Evolutionary conservation across 2,329 filamentous ascomycete genomes (phyloP).

Genomic region (Penicillium capsulatum): DNA sequence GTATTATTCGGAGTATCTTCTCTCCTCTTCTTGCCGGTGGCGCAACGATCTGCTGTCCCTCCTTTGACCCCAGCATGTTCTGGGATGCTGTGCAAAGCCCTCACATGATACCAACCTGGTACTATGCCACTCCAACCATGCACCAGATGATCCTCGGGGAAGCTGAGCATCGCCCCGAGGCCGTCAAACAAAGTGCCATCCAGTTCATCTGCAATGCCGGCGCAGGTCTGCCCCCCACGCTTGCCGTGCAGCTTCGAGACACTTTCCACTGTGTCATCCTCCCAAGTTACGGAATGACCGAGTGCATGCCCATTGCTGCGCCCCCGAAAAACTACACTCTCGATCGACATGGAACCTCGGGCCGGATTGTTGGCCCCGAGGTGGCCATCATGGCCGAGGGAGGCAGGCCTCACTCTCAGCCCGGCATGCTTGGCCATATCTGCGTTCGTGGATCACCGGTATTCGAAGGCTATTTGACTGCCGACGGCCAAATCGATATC

Average conservation of each 20-base stretch:
- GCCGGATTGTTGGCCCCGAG: constrained; percentile 51
- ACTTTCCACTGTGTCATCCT: constrained; percentile 52
- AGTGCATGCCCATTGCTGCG: constrained; percentile 57
- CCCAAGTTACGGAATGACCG: constrained; percentile 58
- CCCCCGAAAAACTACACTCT: constrained; percentile 52
- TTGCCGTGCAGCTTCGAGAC: constrained; percentile 48
- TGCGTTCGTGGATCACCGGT: constrained; percentile 51
- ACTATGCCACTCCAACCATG: constrained; percentile 57
- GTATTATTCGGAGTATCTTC: constrained; percentile 53
- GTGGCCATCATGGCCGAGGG: constrained; percentile 47
- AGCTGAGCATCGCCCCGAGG: constrained; percentile 38
- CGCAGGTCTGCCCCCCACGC: constrained; percentile 50
- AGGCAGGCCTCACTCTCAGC: constrained; percentile 29
- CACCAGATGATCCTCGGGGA: constrained; percentile 53
- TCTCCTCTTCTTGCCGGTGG: constrained; percentile 53
- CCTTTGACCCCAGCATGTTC: constrained; percentile 54
- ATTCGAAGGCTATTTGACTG: constrained; percentile 41
- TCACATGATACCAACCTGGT: constrained; percentile 49
- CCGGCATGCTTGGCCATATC: constrained; percentile 46
- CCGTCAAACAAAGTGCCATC: constrained; percentile 45
- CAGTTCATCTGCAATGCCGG: constrained; percentile 55
- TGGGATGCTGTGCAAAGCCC: constrained; percentile 52
- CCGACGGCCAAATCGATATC: constrained; percentile 13
- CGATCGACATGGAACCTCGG: constrained; percentile 53
- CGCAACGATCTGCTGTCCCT: constrained; percentile 52